These are phyloP conservation scores for Fusarium tricinctum DNA, from an alignment of 2,329 filamentous ascomycete species.

Conservation along the genomic window DNA sequence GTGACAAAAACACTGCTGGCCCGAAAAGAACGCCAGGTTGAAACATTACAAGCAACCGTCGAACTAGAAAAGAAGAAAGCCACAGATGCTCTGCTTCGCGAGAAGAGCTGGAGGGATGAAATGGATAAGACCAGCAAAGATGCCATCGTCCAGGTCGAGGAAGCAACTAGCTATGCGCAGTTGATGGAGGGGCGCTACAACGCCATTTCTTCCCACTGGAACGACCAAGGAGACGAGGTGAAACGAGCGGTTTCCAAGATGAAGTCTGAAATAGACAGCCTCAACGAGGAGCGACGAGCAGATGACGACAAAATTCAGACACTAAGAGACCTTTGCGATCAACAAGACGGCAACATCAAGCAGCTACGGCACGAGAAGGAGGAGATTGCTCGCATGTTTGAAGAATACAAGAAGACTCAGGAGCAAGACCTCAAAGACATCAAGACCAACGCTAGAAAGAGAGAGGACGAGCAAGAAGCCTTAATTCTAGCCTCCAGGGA, in stretches of 20 bases:
- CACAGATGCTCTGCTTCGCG: conserved; percentile 69
- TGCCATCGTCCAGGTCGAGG: conserved; percentile 73
- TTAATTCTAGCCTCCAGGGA: conserved; percentile 71
- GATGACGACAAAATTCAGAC: conserved; percentile 75
- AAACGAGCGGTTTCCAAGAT: conserved; percentile 65
- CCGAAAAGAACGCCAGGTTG: conserved; percentile 81
- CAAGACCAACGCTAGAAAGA: conserved; percentile 67
- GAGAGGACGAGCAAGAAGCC: conserved; percentile 72
- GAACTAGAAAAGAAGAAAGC: conserved; percentile 75
- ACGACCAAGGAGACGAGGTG: conserved; percentile 74
- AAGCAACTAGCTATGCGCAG: conserved; percentile 73
- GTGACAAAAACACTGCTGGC: conserved; percentile 79
- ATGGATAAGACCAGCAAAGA: conserved; percentile 73
- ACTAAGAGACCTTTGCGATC: conserved; percentile 77
- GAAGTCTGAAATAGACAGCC: conserved; percentile 65
- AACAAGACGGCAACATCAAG: conserved; percentile 78
- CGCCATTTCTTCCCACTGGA: conserved; percentile 75
- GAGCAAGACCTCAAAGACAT: conserved; percentile 72
- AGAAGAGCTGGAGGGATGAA: conserved; percentile 73
- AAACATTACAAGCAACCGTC: conserved; percentile 74
- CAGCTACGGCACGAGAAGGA: conserved; percentile 72
- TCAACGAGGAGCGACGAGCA: conserved; percentile 68
- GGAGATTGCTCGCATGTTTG: conserved; percentile 71
- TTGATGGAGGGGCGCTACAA: conserved; percentile 80
- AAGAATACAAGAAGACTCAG: conserved; percentile 74